Evolutionary conservation across 2,329 filamentous ascomycete genomes (phyloP).

Genomic region (Orbilia quercus): DNA sequence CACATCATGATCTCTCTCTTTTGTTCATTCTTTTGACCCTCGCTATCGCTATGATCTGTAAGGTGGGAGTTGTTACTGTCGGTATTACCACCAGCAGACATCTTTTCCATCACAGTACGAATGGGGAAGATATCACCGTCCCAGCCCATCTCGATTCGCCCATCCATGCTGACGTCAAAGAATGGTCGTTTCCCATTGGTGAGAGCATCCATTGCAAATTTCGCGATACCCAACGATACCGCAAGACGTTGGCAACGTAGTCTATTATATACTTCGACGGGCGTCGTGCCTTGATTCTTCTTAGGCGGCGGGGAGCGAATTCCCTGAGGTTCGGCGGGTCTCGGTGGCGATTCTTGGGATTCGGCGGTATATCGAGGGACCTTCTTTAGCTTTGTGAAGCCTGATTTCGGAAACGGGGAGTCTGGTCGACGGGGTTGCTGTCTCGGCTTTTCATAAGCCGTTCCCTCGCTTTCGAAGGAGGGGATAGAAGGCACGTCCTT

Average conservation of each 20-base stretch:
- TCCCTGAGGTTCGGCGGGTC: not conserved
- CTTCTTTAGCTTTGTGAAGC: too few relatives aligned
- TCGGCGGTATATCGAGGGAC: too few relatives aligned
- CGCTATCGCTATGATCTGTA: too few relatives aligned
- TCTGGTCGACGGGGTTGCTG: too few relatives aligned
- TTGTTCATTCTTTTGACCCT: not conserved
- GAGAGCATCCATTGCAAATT: slow-evolving; percentile 39
- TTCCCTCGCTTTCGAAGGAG: not conserved
- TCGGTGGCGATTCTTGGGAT: not conserved
- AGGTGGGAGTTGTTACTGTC: not conserved
- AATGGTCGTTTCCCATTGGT: slow-evolving; percentile 22
- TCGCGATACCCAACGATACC: slow-evolving; percentile 27
- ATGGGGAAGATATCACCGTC: slow-evolving; percentile 14
- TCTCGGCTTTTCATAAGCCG: not conserved
- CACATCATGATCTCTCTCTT: slow-evolving; percentile 14
- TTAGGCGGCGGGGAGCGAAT: slow-evolving; percentile 3
- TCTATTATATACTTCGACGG: slow-evolving; percentile 24
- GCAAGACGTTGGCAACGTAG: slow-evolving; percentile 26
- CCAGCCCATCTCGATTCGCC: slow-evolving; percentile 35
- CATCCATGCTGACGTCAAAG: slow-evolving; percentile 46
- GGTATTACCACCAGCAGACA: not conserved
- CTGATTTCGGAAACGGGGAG: too few relatives aligned
- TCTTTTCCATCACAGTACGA: not conserved
- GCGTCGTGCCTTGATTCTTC: not conserved
- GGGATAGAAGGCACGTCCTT: not conserved